Base-by-base conservation (phyloP, 306 rosid species). In the Gillenia trifoliata region DNA sequence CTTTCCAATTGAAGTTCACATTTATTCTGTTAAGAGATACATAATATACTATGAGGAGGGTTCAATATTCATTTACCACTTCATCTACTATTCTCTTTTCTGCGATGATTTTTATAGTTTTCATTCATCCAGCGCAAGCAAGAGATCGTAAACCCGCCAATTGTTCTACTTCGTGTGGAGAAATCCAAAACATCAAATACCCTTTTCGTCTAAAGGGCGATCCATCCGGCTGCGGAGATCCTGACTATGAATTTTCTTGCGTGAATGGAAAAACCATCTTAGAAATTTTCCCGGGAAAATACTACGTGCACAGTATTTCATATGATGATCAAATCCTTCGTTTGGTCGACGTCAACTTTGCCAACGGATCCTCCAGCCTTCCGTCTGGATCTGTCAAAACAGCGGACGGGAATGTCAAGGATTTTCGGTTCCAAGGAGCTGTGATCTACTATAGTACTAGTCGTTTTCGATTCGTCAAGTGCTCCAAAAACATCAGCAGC, bases 321-420 rank as follows among this genome's bases (percentile, higher is more conserved):
- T 62, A 72, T 62, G 72, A 66, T 3, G 31, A 49, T 5, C 60
- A 60, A 28, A 4, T 20, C 50, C 40, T 75, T 49, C 69, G 77
- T 29, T 23, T 75, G 33, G 70, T 64, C 26, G 74, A 79, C 60
- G 78, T 28, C 49, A 79, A 75, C 64, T 80, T 80, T 16, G 65
- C 77, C 50, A 55, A 64, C 30, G 49, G 50, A 29, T 71, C 41
- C 40, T 71, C 77, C 67, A 78, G 75, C 72, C 47, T 78, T 1
- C 54, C 73, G 5, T 52, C 77, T 6, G 31, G 64, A 43, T 36
- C 64, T 11, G n/a, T 54, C 11, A 6, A 25, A n/a, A 0, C 31
- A 2, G 19, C 0, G 1, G 6, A 62, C 17, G 45, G n/a, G 3
- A 4, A 59, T 3, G 54, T 47, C 8, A 26, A 6, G 11, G 70